These are phyloP conservation scores for Cutaneotrichosporon cavernicola DNA, from an alignment of 1,284 basidiomycete genomes.

Conservation along the genomic window DNA sequence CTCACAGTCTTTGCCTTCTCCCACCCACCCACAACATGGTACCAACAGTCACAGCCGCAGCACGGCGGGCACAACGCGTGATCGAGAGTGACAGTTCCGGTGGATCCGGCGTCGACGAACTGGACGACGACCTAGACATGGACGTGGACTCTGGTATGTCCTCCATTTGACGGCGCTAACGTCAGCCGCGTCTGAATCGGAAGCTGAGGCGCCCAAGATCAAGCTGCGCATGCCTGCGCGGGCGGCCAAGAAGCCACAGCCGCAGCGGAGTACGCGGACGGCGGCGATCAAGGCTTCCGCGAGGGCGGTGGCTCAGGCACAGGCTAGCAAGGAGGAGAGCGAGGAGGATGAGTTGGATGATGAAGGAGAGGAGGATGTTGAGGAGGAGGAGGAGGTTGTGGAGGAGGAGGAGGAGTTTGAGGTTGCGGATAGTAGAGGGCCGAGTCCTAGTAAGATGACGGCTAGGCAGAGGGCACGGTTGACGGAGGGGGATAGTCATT, in stretches of 20 bases:
- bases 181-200: slow-evolving; percentile 24
- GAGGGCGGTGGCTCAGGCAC: slow-evolving; percentile 19
- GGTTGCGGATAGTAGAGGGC: slow-evolving; percentile 19
- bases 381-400: slow-evolving; percentile 6
- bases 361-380: slow-evolving; percentile 19
- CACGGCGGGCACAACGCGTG: slow-evolving; percentile 30
- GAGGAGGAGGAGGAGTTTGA: slow-evolving; percentile 11
- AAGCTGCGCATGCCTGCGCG: slow-evolving; percentile 14
- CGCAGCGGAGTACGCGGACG: slow-evolving; percentile 5
- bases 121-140: slow-evolving; percentile 24
- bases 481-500: slow-evolving; percentile 21
- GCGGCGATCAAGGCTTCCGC: slow-evolving; percentile 10
- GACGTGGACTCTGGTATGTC: slow-evolving; percentile 1
- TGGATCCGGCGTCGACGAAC: slow-evolving; percentile 21
- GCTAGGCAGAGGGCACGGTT: slow-evolving; percentile 39
- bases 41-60: slow-evolving; percentile 24
- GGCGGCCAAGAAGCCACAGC: background rate
- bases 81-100: slow-evolving; percentile 25
- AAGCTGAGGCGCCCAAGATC: slow-evolving; percentile 17
- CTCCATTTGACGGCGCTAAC: background rate
- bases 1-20: background rate
- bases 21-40: slow-evolving; percentile 11
- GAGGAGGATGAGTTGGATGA: slow-evolving; percentile 21
- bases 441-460: slow-evolving; percentile 37
- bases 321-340: slow-evolving; percentile 17